Evolutionary conservation across 164 flowering plant species (phyloP).

Genomic region (Taxillus chinensis): DNA sequence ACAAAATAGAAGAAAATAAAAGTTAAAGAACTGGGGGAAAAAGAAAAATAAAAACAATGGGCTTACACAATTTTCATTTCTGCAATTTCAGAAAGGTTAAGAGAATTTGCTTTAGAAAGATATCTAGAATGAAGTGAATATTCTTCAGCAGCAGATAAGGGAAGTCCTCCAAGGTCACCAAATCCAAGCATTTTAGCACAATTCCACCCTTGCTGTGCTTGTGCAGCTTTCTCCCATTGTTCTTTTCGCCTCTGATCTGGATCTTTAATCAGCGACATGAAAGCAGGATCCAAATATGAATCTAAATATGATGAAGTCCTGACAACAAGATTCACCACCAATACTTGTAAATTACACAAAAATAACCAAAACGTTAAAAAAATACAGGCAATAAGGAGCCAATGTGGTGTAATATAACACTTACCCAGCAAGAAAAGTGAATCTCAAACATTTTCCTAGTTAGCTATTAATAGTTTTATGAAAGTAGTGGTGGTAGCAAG

Average conservation of each 20-base stretch:
- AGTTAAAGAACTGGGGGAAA: no score
- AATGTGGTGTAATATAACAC: not conserved
- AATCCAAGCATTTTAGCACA: constrained; percentile 86
- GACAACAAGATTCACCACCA: constrained; percentile 2
- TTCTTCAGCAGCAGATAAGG: constrained; percentile 84
- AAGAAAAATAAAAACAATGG: not conserved
- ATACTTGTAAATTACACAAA: no score
- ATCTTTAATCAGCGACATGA: constrained; percentile 89
- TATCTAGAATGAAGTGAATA: constrained; percentile 95
- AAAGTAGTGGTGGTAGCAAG: no score
- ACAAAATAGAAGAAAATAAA: no score
- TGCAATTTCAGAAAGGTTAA: constrained; percentile 93
- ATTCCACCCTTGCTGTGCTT: constrained; percentile 66
- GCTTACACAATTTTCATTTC: constrained; percentile 99
- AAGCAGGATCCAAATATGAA: constrained; percentile 91
- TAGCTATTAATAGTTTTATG: no score
- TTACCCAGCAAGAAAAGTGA: not conserved
- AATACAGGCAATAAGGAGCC: not conserved
- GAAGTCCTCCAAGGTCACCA: constrained; percentile 91
- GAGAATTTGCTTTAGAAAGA: constrained; percentile 88
- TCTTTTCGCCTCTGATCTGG: constrained; percentile 97
- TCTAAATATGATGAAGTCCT: constrained; percentile 77
- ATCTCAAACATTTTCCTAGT: not conserved
- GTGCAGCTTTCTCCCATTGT: constrained; percentile 82
- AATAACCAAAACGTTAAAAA: not conserved